Evolutionary conservation across 179 eudicot genomes (phyloP), one percentile per base, ranked within the genome.

Genomic region (Sideroxylon spinosum): DNA sequence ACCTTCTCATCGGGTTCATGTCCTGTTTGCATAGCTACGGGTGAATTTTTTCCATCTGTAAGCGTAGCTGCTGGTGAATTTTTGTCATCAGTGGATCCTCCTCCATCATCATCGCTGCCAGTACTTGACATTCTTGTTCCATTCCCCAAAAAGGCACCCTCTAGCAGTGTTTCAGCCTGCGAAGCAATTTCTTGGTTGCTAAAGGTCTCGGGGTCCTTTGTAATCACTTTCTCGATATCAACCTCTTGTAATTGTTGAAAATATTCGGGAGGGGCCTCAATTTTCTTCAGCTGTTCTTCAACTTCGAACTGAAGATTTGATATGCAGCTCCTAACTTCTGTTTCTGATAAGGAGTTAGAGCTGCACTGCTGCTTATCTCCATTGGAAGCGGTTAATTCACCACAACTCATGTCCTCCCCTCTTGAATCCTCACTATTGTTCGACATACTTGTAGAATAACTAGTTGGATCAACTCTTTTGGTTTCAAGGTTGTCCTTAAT

Each of bases 401-500:
- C 92, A 68, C 83, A 79, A 76, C 87, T 82, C 52, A 87, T 79
- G 49, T 84, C 86, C 76, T 79, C 93, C 64, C 90, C 81, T 78
- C 82, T 91, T 1, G 91, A 87, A 74, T 78, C 91, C 60, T 88
- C 95, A 78, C 89, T 85, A 64, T 82, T 86, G 75, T 84, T 84
- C 20, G 83, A 92, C 26, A 86, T 78, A 83, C 84, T 91, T 50
- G 85, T 85, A 3, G 86, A 82, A 76, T 82, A 95, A 84, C 99
- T 90, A 29, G 93, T 91, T 0, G 90, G 93, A 85, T 93, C 98
- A 65, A 95, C 98, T 76, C 98, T 77, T 84, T 92, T 95, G 52
- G 97, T 91, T 86, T 87, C 97, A 63, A 89, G 95, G 79, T 81
- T 87, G 72, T 91, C 89, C 20, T 87, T 89, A n/a, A 86, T 77